A percentile compares a stretch with the other conserved stretches of the same genome.
phyloP scores from a whole-genome alignment of 257 asterid species.

The Solanum clarkiae region DNA sequence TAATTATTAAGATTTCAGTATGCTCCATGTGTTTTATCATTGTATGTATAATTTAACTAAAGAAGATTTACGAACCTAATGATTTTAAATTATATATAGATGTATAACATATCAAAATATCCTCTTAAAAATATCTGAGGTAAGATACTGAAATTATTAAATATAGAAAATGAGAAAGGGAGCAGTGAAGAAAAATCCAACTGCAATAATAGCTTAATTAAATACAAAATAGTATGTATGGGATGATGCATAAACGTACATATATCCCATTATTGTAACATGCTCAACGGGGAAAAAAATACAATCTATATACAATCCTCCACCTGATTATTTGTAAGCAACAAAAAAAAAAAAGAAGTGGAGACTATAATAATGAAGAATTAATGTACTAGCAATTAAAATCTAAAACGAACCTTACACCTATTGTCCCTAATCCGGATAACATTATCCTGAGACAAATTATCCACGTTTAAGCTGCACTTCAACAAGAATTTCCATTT shows the following conservation, averaged over 20 bases:
- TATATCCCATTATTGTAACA: not conserved
- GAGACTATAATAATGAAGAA: not conserved
- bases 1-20: not conserved
- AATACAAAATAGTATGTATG: not conserved
- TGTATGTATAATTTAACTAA: not conserved
- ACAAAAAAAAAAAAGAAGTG: not conserved
- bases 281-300: not conserved
- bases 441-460: slow-evolving; percentile 24
- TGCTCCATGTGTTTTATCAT: not conserved
- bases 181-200: not conserved
- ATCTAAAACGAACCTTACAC: slow-evolving; percentile 66
- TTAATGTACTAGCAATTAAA: slow-evolving; percentile 20
- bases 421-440: slow-evolving; percentile 53
- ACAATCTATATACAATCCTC: slow-evolving; percentile 1
- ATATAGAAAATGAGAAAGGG: not conserved
- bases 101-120: too few relatives aligned
- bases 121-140: too few relatives aligned
- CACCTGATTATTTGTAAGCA: not conserved
- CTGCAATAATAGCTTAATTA: not conserved
- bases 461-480: slow-evolving; percentile 57
- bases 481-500: slow-evolving; percentile 80
- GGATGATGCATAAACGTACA: not conserved
- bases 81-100: too few relatives aligned
- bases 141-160: too few relatives aligned
- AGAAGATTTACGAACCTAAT: too few relatives aligned